Evolutionary conservation across 1,284 basidiomycete species (phyloP).

Genomic region (Tylopilus sp.): DNA sequence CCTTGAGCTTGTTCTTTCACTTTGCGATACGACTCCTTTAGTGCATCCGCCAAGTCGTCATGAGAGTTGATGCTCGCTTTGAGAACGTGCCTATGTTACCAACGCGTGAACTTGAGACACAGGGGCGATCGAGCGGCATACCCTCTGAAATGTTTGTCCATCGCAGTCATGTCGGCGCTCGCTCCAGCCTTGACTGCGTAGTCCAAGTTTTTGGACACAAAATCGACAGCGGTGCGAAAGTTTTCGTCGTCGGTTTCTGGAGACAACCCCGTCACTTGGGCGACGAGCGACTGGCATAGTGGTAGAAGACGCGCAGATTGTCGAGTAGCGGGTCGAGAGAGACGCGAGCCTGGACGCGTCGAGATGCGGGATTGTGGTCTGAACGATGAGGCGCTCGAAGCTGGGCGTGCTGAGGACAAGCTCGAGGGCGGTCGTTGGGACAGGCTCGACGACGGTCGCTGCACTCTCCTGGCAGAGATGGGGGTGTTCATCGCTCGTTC

Average conservation of each 20-base stretch:
- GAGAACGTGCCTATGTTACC: slow-evolving; percentile 46
- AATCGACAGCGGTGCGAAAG: slow-evolving; percentile 51
- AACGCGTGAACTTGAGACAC: slow-evolving; percentile 12
- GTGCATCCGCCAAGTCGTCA: slow-evolving; percentile 55
- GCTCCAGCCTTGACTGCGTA: slow-evolving; percentile 50
- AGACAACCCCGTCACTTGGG: slow-evolving; percentile 44
- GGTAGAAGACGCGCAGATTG: slow-evolving; percentile 51
- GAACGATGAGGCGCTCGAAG: slow-evolving; percentile 39
- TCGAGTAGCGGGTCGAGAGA: slow-evolving; percentile 41
- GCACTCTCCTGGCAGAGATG: slow-evolving; percentile 16
- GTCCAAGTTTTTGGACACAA: slow-evolving; percentile 48
- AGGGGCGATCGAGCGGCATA: slow-evolving; percentile 26
- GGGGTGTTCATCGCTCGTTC: slow-evolving; percentile 20
- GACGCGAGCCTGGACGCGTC: slow-evolving; percentile 47
- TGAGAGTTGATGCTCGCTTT: slow-evolving; percentile 68
- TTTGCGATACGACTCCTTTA: slow-evolving; percentile 47
- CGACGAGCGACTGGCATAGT: slow-evolving; percentile 52
- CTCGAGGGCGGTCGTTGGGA: slow-evolving; percentile 37
- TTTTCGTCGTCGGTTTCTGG: slow-evolving; percentile 40
- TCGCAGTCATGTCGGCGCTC: slow-evolving; percentile 50
- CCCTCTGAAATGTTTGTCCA: slow-evolving; percentile 59
- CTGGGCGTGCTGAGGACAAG: slow-evolving; percentile 32
- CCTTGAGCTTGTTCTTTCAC: slow-evolving; percentile 48
- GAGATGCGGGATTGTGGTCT: slow-evolving; percentile 55
- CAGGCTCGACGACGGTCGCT: slow-evolving; percentile 33